Evolutionary conservation across 768 basidiomycete species (phyloP), one percentile per base, ranked within the genome.

Genomic region (Pleurotus tuber-regium): DNA sequence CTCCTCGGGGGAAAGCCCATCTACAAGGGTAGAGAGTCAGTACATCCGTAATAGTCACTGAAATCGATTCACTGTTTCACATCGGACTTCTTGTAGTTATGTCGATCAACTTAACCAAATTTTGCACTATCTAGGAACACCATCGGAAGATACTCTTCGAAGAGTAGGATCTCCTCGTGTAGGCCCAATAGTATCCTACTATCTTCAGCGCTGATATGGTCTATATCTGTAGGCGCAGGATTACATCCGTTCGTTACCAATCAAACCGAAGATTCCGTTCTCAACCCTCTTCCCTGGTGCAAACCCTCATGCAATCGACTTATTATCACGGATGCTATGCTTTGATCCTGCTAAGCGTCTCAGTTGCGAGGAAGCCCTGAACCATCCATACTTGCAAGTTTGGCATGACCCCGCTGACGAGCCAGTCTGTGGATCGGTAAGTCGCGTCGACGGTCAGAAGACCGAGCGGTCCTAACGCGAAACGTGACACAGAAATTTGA

Each of bases 71-170:
- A 36, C 49, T 42, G 54, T 53, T 31, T 46, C 46, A 12, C 19
- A 53, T 52, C 46, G 56, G 12, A 55, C 30, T 21, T 6, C 46
- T 7, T 50, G 7, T 61, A 92, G 91, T 65, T 98, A 99, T 65
- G 96, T 99, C 50, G 97, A 99, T 66, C 97, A 99, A 67, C 78
- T 98, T 46, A 98, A 98, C 65, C 93, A 97, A 69, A 98, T 99
- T 63, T 77, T 99, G 30, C 95, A 98, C 67, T 92, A 95, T 63
- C 84, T 98, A n/a, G 97, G 97, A 21, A 98, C 97, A 0, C 97
- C 96, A 1, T 90, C 91, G 16, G 97, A 99, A 66, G 92, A 96
- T 55, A 97, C 97, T 0, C 82, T 99, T 10, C 86, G 96, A 41
- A 86, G 97, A 41, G 95, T 99, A 44, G 97, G 97, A 19, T 93